Evolutionary conservation across 768 basidiomycete species (phyloP), one percentile per base, ranked within the genome.

Genomic region (Rickenella mellea): DNA sequence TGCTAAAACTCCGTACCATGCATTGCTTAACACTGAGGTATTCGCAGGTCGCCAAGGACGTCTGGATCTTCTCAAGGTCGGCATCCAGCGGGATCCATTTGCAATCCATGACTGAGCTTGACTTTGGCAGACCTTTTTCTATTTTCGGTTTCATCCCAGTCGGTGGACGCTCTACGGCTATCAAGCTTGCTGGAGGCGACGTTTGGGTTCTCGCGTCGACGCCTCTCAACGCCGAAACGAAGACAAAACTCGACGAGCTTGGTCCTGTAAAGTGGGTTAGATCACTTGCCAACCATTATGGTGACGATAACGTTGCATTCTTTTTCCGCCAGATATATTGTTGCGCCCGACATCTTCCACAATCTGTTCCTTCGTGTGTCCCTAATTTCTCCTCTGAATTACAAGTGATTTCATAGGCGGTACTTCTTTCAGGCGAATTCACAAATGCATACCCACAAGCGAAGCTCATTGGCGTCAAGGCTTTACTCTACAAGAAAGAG

Each of bases 191-290:
- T 28, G 70, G 73, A 39, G 78, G 81, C 27, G 78, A 74, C 10
- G 78, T 92, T 21, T 92, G 86, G 77, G 68, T 91, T 10, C 65
- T 89, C n/a, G 88, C 85, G 0, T 89, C 86, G 1, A 82, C 82
- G 6, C 82, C 84, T 1, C 62, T 87, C 41, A 73, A 75, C 27
- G 62, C 64, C 2, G 76, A 76, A 21, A 89, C 86, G 2, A 80
- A 80, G 54, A 45, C 59, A 3, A 78, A 72, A 33, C 58, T 89
- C 7, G 67, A 75, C 35, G 65, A 69, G 20, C 62, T 91, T 1
- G 86, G 89, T 0, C 70, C 74, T 10, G 82, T 89, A 41, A 80
- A 78, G 78, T 81, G 45, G 41, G 69, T 51, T 8, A 37, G 17
- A 27, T 31, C 31, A 21, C 27, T 41, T 27, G n/a, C 25, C 38